A percentile compares a stretch with the other conserved stretches of the same genome.
These are phyloP conservation scores for Boletus subparvulus DNA, from an alignment of 768 basidiomycete species.

Conservation along the genomic window DNA sequence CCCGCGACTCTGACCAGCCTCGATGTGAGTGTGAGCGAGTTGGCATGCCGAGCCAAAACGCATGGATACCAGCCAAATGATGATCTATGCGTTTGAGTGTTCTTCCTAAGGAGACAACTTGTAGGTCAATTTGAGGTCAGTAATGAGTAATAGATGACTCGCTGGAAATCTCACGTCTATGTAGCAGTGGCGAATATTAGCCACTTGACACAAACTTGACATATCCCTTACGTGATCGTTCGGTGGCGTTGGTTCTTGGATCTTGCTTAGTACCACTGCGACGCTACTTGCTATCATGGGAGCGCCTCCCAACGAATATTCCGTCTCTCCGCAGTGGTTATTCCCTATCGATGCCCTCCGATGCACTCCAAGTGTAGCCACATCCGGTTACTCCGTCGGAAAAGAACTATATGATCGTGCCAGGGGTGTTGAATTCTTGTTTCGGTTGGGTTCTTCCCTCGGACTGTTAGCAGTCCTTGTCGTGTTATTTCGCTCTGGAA, in stretches of 20 bases:
- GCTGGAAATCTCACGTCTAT: not conserved
- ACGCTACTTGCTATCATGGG: constrained; percentile 18
- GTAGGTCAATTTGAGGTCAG: constrained; percentile 18
- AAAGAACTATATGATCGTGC: constrained; percentile 78
- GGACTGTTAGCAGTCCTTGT: constrained; percentile 56
- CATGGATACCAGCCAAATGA: not conserved
- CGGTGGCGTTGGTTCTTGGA: constrained; percentile 21
- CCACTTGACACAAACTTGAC: not conserved
- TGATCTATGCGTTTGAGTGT: not conserved
- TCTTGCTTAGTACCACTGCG: not conserved
- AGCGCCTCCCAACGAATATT: constrained; percentile 22
- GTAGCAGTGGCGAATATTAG: not conserved
- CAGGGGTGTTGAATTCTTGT: constrained; percentile 82
- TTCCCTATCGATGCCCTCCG: constrained; percentile 61
- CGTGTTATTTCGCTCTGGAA: constrained; percentile 3
- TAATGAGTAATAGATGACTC: constrained; percentile 13
- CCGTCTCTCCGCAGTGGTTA: constrained; percentile 61
- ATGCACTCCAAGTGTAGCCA: constrained; percentile 55
- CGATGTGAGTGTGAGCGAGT: not conserved
- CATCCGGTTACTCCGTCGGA: constrained; percentile 47
- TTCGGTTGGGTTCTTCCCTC: constrained; percentile 75
- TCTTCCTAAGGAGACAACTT: constrained; percentile 1
- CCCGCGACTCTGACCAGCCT: constrained; percentile 3
- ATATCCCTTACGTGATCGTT: constrained; percentile 27
- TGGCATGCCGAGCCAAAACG: not conserved